Base-by-base conservation (phyloP, 2,329 filamentous ascomycete genomes). In the Diaporthe destruens region DNA sequence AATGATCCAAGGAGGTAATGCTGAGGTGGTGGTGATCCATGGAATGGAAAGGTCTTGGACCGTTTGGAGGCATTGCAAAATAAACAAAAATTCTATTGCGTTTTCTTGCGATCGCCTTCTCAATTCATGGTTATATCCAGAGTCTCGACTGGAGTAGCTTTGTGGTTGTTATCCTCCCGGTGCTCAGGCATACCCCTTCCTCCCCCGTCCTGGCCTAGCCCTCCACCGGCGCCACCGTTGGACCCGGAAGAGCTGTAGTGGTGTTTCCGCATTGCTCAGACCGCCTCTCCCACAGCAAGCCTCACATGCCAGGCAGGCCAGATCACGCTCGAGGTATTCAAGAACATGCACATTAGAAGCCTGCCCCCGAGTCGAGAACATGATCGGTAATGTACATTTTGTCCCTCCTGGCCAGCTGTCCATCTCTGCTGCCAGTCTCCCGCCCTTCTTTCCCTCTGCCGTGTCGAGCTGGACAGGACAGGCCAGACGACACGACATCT, bases 301-400 rank as follows among this genome's bases (percentile, higher is more conserved):
- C 32, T 39, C 29, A 25, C 11, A 53, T 1, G 25, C 20, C 20
- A 42, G 67, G 34, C 20, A 42, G 67, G 34, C 53, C 42, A 25
- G 36, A 49, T 29, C 59, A 34, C 47, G 36, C 39, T 25, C 53
- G 12, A 68, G 61, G 42, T 71, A 68, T 65, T 61, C 65, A 72
- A 66, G 57, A 72, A 69, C 39, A 69, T 69, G 65, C 65, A 72
- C 68, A 70, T 72, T 55, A 69, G 57, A 51, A 72, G 63, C 59
- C 54, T 63, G 56, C 49, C 65, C 65, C 49, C 34, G n/a, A n/a
- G n/a, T 23, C 55, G 23, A 39, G 57, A 69, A 51, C 47, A 36
- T 20, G 39, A 49, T 57, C 55, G n/a, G 16, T 72, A 63, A 61
- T 69, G 47, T 72, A 72, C 71, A 72, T n/a, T 32, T 36, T 36